Base-by-base conservation (phyloP, 805 yeast genomes). In the Candida alai region DNA sequence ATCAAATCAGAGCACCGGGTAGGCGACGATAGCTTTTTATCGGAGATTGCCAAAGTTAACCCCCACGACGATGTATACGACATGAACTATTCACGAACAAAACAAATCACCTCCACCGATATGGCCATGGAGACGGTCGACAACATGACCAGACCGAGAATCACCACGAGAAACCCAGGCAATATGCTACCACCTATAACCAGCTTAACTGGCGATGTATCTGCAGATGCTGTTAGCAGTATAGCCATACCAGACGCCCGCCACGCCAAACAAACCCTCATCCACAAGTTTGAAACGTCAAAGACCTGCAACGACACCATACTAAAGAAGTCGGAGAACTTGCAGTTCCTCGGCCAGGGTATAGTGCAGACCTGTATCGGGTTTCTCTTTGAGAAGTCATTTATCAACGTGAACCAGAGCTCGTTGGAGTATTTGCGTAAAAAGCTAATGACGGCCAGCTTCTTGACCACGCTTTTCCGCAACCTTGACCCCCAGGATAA, bases 301-400 rank as follows among this genome's bases (percentile, higher is more conserved):
- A 74, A 73, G 40, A 70, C 83, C 16, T 80, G 87, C 45, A 63
- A 73, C 24, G 76, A 74, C 39, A 63, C 77, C 16, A 46, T 56
- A 2, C 37, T 56, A 5, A 47, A 50, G 30, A 47, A 52, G 21
- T 54, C 62, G 4, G 71, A 74, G 13, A 75, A 77, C 42, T 49
- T 80, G 5, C 75, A 71, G 46, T 64, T 56, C 7, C 54, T 84
- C 33, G 95, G 95, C 0, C 65, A 73, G 36, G 58, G 74, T 5
- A 65, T 80, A 4, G 64, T 80, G 2, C 50, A 67, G 2, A 61
- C 84, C 0, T 66, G 84, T 2, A 65, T 80, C 5, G 67, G 82
- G 3, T 75, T 73, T 47, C 73, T 82, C 9, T 61, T 84, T 34
- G 90, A 82, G 45, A 68, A 78, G 43, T 77, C 77, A 43, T 78